Evolutionary conservation across 2,329 filamentous ascomycete genomes (phyloP).

Genomic region (Talaromyces sp.): DNA sequence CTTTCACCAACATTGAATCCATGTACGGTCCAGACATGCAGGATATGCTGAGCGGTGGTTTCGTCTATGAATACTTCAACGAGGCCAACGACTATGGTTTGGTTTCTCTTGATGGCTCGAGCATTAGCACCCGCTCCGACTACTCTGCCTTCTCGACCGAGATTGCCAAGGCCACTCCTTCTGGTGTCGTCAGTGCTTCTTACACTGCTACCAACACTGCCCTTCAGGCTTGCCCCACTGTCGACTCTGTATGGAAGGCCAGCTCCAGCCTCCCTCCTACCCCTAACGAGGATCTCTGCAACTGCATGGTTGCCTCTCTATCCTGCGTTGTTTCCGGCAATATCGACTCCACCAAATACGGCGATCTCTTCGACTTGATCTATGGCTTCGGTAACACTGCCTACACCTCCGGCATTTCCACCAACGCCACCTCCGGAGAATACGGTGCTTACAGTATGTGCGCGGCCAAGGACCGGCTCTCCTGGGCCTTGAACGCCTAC

Average conservation of each 20-base stretch:
- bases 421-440: slow-evolving; percentile 35
- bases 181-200: slow-evolving; percentile 56
- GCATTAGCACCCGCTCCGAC: slow-evolving; percentile 64
- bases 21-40: slow-evolving; percentile 81
- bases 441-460: slow-evolving; percentile 50
- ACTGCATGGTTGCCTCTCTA: slow-evolving; percentile 75
- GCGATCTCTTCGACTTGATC: slow-evolving; percentile 60
- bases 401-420: slow-evolving; percentile 30
- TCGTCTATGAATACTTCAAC: slow-evolving; percentile 98
- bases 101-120: slow-evolving; percentile 39
- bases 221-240: slow-evolving; percentile 63
- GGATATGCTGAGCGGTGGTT: slow-evolving; percentile 84
- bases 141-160: slow-evolving; percentile 67
- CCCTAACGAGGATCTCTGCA: slow-evolving; percentile 73
- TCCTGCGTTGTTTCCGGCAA: slow-evolving; percentile 61
- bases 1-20: slow-evolving; percentile 77
- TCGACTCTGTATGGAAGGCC: slow-evolving; percentile 63
- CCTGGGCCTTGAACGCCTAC: slow-evolving; percentile 45
- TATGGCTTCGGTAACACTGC: slow-evolving; percentile 36
- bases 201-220: slow-evolving; percentile 73
- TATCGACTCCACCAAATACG: slow-evolving; percentile 56
- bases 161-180: slow-evolving; percentile 63
- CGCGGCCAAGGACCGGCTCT: slow-evolving; percentile 40
- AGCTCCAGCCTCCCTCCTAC: slow-evolving; percentile 67
- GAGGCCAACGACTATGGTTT: slow-evolving; percentile 81